Percentiles rank a stretch among this genome's conserved stretches.
Conservation (phyloP, 2,329 filamentous ascomycete species). For the Alternaria tenuissima region DNA sequence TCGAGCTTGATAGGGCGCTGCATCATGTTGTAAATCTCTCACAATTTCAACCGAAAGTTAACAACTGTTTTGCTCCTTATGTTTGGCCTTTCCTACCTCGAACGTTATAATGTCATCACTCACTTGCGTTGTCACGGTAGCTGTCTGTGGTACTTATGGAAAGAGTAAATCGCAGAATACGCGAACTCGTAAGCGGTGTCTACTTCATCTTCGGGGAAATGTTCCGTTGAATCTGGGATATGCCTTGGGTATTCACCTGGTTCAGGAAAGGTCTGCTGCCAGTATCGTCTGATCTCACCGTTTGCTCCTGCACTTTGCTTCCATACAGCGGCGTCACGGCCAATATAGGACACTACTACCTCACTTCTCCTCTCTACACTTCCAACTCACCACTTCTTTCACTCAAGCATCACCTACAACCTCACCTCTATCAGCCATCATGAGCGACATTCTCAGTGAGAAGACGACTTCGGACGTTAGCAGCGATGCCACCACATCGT, state of each 20-base stretch:
- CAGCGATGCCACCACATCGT: slow-evolving; percentile 1
- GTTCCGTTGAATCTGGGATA: not conserved
- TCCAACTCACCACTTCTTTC: not conserved
- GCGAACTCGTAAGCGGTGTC: not conserved
- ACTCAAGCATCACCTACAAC: slow-evolving; percentile 9
- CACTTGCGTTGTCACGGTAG: not conserved
- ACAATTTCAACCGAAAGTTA: no score
- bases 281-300: not conserved
- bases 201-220: no score
- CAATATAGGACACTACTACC: not conserved
- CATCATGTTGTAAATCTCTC: not conserved
- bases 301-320: slow-evolving; percentile 9
- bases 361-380: not conserved
- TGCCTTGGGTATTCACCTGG: no score
- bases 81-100: no score
- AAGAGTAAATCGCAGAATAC: not conserved
- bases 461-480: not conserved
- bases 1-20: not conserved
- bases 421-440: slow-evolving; percentile 3
- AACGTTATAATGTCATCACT: not conserved
- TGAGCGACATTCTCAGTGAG: slow-evolving; percentile 10
- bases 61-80: not conserved
- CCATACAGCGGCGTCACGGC: slow-evolving; percentile 5
- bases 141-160: not conserved
- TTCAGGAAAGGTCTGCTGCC: not conserved